Conservation (phyloP, 768 basidiomycete species). For the Collybiopsis luxurians region DNA sequence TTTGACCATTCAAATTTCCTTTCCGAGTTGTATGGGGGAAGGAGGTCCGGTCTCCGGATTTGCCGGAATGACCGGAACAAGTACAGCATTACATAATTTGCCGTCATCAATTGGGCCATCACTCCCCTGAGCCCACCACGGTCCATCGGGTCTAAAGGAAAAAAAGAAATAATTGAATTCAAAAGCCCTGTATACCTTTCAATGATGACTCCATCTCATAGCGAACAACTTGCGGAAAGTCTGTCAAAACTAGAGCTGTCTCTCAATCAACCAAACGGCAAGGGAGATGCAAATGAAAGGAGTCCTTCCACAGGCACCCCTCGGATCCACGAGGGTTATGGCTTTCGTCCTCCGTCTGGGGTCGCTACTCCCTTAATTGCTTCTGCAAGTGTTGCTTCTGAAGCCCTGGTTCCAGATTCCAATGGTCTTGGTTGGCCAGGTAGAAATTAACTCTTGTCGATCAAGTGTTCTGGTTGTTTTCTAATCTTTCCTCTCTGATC, state of each 20-base stretch:
- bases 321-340: constrained; percentile 71
- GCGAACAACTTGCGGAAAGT: constrained; percentile 40
- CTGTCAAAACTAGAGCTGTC: constrained; percentile 43
- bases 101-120: too few species aligned
- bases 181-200: neutral
- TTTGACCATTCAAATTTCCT: neutral
- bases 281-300: neutral
- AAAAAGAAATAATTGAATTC: too few species aligned
- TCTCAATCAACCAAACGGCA: neutral
- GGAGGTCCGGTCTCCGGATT: neutral
- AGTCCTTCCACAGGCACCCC: constrained; percentile 18
- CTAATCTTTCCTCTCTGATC: constrained; percentile 5
- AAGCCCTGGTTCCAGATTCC: constrained; percentile 41
- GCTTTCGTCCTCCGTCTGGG: constrained; percentile 73
- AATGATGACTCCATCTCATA: constrained; percentile 23
- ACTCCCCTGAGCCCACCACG: too few species aligned
- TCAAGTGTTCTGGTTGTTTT: neutral
- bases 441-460: constrained; percentile 17
- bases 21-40: neutral
- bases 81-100: too few species aligned
- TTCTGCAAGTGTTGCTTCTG: constrained; percentile 14
- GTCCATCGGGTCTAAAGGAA: too few species aligned
- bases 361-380: constrained; percentile 55
- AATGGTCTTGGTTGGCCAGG: constrained; percentile 95
- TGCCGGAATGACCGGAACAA: neutral